A percentile compares a stretch with the other conserved stretches of the same genome.
Conservation (phyloP, 768 basidiomycete species). For the Dacryopinax primogenitus region DNA sequence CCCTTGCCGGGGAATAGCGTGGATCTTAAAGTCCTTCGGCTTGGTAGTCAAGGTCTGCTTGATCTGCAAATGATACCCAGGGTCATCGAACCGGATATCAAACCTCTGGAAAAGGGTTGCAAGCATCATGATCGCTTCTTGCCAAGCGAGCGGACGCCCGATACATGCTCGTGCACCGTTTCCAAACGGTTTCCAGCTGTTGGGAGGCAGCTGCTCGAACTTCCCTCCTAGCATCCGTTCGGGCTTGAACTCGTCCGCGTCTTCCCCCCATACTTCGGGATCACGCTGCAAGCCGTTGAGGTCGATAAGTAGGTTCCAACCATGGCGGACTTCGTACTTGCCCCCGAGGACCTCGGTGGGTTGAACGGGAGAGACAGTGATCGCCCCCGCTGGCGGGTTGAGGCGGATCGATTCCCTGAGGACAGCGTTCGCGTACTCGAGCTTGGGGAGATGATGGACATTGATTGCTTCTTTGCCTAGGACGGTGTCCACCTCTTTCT, state of each 20-base stretch:
- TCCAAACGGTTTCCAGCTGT: constrained; percentile 34
- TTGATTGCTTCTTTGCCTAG: constrained; percentile 30
- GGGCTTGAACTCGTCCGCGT: constrained; percentile 35
- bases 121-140: constrained; percentile 35
- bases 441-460: constrained; percentile 32
- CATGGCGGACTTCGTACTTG: constrained; percentile 32
- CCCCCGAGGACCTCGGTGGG: constrained; percentile 32
- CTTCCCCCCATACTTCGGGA: constrained; percentile 38
- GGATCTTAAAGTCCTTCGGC: constrained; percentile 33
- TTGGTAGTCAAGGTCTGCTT: constrained; percentile 39
- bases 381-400: constrained; percentile 29
- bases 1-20: constrained; percentile 28
- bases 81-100: constrained; percentile 34
- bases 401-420: constrained; percentile 30
- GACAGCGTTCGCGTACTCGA: constrained; percentile 35
- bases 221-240: constrained; percentile 41
- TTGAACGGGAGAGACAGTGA: constrained; percentile 27
- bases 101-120: constrained; percentile 36
- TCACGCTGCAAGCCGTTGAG: constrained; percentile 30
- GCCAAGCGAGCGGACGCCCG: constrained; percentile 38
- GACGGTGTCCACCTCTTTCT: constrained; percentile 37
- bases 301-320: constrained; percentile 23
- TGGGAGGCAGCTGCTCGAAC: constrained; percentile 37
- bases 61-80: constrained; percentile 34
- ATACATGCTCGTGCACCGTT: constrained; percentile 25